Base-by-base conservation (phyloP, 495 filamentous ascomycete species). In the Aspergillus funiculosus region DNA sequence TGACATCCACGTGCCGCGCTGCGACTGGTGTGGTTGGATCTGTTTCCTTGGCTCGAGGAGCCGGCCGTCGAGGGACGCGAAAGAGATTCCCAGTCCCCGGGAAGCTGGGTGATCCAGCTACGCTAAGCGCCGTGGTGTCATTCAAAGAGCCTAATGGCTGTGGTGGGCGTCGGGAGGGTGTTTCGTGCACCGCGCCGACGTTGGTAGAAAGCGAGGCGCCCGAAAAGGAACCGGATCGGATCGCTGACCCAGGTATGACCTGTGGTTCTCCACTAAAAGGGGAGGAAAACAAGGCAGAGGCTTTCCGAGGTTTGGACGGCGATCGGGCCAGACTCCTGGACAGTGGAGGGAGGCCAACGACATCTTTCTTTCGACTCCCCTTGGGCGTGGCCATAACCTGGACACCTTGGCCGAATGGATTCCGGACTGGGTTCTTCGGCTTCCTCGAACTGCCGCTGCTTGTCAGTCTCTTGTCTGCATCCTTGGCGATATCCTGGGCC, bases 321-420 rank as follows among this genome's bases (percentile, higher is more conserved):
- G 52, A 64, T 29, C 57, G 51, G 9, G 41, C 44, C 1, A 66
- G 48, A 37, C 50, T 61, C 10, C 56, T 57, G 37, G 63, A 60
- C 14, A 67, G 30, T n/a, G 58, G 59, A 1, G 64, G 64, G 27
- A 69, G 31, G 9, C 58, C 65, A 6, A 54, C 43, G 10, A 50
- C 44, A 4, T 73, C 68, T 42, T 54, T 71, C 58, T 61, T 73
- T 18, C 68, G 66, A 40, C 58, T 60, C 20, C 62, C 78, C 28
- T 76, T 82, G 8, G 87, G 87, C 0, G 87, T 94, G 15, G 87
- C 87, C 62, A 83, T 82, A 28, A 94, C 81, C 48, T 85, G 83
- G 19, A 89, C 68, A 29, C 74, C 70, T 25, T 79, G 70, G 26
- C 70, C 68, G 2, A 74, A 51, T 5, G 72, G 76, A 51, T 83